Percentiles rank a stretch among this genome's conserved stretches.
These are phyloP conservation scores for Daldinia childiae DNA, from an alignment of 495 filamentous ascomycete genomes.

Conservation along the genomic window DNA sequence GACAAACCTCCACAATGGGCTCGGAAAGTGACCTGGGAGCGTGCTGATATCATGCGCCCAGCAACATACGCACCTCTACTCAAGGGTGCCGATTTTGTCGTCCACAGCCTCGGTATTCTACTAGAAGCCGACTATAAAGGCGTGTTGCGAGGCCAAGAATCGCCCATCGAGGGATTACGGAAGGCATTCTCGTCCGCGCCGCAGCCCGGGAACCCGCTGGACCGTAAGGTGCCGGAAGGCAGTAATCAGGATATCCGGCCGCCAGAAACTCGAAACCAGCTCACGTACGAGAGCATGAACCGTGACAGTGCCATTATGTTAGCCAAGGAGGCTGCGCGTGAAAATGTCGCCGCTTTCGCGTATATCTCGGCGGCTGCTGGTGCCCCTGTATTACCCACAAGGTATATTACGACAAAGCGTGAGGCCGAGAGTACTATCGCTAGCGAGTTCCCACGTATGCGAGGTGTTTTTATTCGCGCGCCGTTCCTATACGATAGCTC, in stretches of 20 bases:
- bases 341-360: slow-evolving; percentile 74
- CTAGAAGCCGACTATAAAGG: slow-evolving; percentile 98
- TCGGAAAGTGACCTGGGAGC: slow-evolving; percentile 82
- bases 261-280: slow-evolving; percentile 73
- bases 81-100: slow-evolving; percentile 78
- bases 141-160: slow-evolving; percentile 82
- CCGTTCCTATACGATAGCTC: slow-evolving; percentile 88
- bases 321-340: slow-evolving; percentile 77
- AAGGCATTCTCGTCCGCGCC: slow-evolving; percentile 71
- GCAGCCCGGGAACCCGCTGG: slow-evolving; percentile 70
- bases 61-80: slow-evolving; percentile 77
- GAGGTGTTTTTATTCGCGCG: slow-evolving; percentile 84
- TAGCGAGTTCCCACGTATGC: slow-evolving; percentile 73
- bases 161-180: slow-evolving; percentile 74
- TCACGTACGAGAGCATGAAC: slow-evolving; percentile 99
- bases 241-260: slow-evolving; percentile 65
- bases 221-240: slow-evolving; percentile 47
- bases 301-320: slow-evolving; percentile 83
- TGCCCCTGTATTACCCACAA: slow-evolving; percentile 78
- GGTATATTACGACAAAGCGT: slow-evolving; percentile 92
- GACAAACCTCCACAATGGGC: slow-evolving; percentile 80
- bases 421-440: slow-evolving; percentile 86
- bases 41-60: slow-evolving; percentile 85
- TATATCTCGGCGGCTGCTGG: slow-evolving; percentile 91
- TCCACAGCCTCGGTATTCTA: slow-evolving; percentile 95